Conservation (phyloP, 2,329 filamentous ascomycete species). For the Chaetomium olivaceum region DNA sequence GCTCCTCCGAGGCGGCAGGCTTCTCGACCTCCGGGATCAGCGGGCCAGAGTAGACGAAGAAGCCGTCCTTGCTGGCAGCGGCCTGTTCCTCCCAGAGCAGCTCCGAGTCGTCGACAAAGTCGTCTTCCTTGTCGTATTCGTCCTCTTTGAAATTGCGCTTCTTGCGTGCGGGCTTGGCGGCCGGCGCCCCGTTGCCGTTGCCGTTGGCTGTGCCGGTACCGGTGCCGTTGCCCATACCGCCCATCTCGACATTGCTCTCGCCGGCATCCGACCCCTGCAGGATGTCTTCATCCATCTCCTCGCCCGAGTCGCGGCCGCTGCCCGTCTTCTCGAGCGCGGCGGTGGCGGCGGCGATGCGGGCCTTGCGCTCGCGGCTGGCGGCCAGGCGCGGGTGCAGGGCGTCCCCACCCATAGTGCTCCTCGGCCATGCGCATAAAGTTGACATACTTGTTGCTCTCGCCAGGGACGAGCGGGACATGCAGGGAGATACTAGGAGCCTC, state of each 20-base stretch:
- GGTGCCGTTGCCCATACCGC: slow-evolving; percentile 58
- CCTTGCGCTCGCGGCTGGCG: slow-evolving; percentile 82
- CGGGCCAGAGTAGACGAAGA: slow-evolving; percentile 96
- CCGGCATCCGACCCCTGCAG: slow-evolving; percentile 63
- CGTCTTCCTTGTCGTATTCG: slow-evolving; percentile 80
- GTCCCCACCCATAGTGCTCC: slow-evolving; percentile 91
- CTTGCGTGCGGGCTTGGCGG: slow-evolving; percentile 67
- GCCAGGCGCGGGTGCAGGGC: slow-evolving; percentile 89
- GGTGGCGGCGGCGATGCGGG: slow-evolving; percentile 84
- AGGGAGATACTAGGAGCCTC: slow-evolving; percentile 77
- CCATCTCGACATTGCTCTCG: slow-evolving; percentile 87
- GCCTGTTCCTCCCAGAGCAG: slow-evolving; percentile 94
- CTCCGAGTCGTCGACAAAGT: slow-evolving; percentile 91
- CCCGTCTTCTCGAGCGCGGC: slow-evolving; percentile 78
- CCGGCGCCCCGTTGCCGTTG: slow-evolving; percentile 38
- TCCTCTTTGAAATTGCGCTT: slow-evolving; percentile 80
- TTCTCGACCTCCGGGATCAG: slow-evolving; percentile 86
- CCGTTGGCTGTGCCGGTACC: slow-evolving; percentile 32
- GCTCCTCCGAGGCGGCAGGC: slow-evolving; percentile 61
- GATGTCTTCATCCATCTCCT: slow-evolving; percentile 78
- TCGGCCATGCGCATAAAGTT: slow-evolving; percentile 95
- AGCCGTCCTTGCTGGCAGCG: slow-evolving; percentile 90
- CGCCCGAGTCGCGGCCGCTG: slow-evolving; percentile 66
- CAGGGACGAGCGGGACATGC: slow-evolving; percentile 70
- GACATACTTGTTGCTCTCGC: slow-evolving; percentile 84